Evolutionary conservation across 2,329 filamentous ascomycete genomes (phyloP).

Genomic region (Colletotrichum cuscutae): DNA sequence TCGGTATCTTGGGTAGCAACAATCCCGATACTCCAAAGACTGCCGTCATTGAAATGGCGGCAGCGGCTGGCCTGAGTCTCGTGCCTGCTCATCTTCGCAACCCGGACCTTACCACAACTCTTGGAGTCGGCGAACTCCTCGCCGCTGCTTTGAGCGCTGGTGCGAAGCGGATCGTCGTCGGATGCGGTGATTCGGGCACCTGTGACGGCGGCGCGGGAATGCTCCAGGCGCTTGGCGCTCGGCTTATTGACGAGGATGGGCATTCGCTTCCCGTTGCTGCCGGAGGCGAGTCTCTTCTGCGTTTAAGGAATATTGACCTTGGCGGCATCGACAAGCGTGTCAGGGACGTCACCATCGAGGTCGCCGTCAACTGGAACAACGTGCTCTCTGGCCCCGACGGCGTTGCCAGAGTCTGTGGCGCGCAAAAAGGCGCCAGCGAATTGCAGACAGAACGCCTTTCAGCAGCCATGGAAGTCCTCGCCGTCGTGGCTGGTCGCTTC

Average conservation of each 20-base stretch:
- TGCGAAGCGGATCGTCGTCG: constrained; percentile 57
- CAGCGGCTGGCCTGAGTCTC: constrained; percentile 61
- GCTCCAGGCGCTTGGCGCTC: constrained; percentile 62
- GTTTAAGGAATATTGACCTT: constrained; percentile 52
- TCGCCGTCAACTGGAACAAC: constrained; percentile 62
- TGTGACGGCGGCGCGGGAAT: constrained; percentile 64
- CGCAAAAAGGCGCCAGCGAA: constrained; percentile 60
- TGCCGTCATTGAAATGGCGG: constrained; percentile 64
- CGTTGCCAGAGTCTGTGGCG: constrained; percentile 61
- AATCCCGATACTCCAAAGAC: constrained; percentile 41
- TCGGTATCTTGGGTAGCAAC: constrained; percentile 52
- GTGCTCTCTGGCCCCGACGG: constrained; percentile 59
- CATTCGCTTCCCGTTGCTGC: constrained; percentile 47
- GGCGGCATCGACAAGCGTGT: constrained; percentile 50
- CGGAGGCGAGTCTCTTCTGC: constrained; percentile 52
- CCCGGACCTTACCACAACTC: constrained; percentile 60
- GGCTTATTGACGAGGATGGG: constrained; percentile 51
- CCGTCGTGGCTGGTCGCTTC: constrained; percentile 45
- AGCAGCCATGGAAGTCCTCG: constrained; percentile 53
- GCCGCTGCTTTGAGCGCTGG: constrained; percentile 56
- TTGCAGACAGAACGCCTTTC: constrained; percentile 54
- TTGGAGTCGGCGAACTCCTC: constrained; percentile 61
- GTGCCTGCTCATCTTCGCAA: constrained; percentile 56
- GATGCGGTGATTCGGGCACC: constrained; percentile 65
- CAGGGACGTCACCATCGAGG: constrained; percentile 53